Percentiles rank a stretch among this genome's conserved stretches.
Evolutionary conservation across 805 yeast genomes (phyloP).

Genomic region (Wickerhamomyces ciferrii): DNA sequence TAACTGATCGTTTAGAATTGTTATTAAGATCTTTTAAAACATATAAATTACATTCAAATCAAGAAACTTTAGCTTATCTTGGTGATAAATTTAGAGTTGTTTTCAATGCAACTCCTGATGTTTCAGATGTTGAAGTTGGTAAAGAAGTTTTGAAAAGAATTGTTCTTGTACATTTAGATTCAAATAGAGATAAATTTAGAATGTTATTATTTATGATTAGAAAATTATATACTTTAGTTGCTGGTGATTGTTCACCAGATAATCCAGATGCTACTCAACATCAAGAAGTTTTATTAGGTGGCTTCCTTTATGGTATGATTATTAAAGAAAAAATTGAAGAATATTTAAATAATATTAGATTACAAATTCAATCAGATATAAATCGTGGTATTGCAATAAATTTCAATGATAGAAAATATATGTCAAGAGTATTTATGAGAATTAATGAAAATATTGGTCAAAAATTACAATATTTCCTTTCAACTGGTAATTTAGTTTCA

Average conservation of each 20-base stretch:
- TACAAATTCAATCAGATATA: constrained; percentile 75
- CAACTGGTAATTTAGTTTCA: constrained; percentile 95
- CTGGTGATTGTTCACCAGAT: constrained; percentile 95
- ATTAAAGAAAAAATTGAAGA: constrained; percentile 95
- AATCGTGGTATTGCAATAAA: constrained; percentile 77
- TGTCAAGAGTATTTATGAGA: constrained; percentile 70
- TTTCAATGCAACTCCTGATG: constrained; percentile 83
- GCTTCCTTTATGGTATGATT: constrained; percentile 95
- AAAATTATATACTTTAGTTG: constrained; percentile 89
- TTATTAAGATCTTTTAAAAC: constrained; percentile 83
- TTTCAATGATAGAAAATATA: constrained; percentile 79
- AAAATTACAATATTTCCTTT: constrained; percentile 87
- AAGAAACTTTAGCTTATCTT: constrained; percentile 87
- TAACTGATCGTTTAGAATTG: constrained; percentile 96
- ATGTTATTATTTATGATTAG: constrained; percentile 91
- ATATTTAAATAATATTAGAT: constrained; percentile 65
- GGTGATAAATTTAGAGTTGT: constrained; percentile 97
- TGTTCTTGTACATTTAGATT: constrained; percentile 81
- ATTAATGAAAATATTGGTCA: constrained; percentile 92
- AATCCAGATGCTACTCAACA: constrained; percentile 99
- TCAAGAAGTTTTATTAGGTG: constrained; percentile 94
- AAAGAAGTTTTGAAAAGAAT: constrained; percentile 75
- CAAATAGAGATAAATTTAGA: constrained; percentile 76
- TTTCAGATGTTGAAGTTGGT: constrained; percentile 88
- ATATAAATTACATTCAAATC: constrained; percentile 70